These are phyloP conservation scores for Ceraceosorus bombacis DNA, from an alignment of 1,284 basidiomycete species.

Conservation along the genomic window DNA sequence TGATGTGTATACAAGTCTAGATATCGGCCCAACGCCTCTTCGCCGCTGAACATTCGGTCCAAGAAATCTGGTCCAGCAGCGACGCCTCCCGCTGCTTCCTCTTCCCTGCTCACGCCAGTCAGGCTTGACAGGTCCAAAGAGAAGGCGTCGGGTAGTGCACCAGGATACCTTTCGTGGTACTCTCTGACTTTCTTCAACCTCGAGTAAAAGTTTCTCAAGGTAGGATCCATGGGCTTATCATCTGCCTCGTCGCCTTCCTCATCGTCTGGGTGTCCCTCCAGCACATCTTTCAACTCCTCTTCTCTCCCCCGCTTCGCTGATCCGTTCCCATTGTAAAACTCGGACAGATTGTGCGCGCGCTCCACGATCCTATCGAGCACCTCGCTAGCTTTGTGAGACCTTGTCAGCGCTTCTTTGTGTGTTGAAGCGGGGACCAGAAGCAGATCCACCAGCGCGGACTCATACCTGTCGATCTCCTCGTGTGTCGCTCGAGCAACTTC, in stretches of 20 bases:
- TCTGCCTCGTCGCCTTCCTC: conserved; percentile 50
- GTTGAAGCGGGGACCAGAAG: conserved; percentile 45
- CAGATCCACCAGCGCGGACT: conserved; percentile 54
- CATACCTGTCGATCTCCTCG: conserved; percentile 88
- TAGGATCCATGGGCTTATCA: conserved; percentile 55
- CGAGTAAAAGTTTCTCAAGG: conserved; percentile 64
- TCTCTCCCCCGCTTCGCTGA: conserved; percentile 37
- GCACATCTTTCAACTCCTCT: conserved; percentile 52
- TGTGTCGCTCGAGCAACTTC: conserved; percentile 88
- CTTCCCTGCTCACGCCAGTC: conserved; percentile 17
- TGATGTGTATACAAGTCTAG: conserved; percentile 86
- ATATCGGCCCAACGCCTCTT: conserved; percentile 89
- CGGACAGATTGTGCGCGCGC: conserved; percentile 51
- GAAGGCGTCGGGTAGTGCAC: conserved; percentile 54
- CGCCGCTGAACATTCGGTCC: conserved; percentile 56
- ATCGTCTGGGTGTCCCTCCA: conserved; percentile 42
- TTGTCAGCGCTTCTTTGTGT: conserved; percentile 58
- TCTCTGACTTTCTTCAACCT: conserved; percentile 89
- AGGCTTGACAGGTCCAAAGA: conserved; percentile 40
- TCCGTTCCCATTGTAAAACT: conserved; percentile 50
- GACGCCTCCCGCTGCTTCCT: conserved; percentile 1
- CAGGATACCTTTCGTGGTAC: conserved; percentile 89
- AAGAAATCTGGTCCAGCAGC: conserved; percentile 24
- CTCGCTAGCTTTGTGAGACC: conserved; percentile 78
- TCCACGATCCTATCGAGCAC: conserved; percentile 73